Percentiles rank a stretch among this genome's conserved stretches.
phyloP scores from a whole-genome alignment of 805 yeast genomes.

The Phaffomyces thermotolerans region DNA sequence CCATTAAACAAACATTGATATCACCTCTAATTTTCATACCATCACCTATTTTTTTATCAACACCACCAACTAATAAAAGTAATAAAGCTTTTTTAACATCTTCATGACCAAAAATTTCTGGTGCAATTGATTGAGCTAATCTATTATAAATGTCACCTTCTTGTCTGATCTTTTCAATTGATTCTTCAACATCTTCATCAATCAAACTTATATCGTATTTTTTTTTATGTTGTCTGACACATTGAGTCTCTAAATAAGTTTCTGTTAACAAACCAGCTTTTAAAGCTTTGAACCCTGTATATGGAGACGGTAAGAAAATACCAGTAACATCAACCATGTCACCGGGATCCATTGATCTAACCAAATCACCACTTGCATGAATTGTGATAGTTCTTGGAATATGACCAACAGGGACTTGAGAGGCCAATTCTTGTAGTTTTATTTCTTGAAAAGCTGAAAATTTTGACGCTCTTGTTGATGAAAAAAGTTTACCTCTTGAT shows the following conservation, averaged over 20 bases:
- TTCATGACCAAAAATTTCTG: conserved; percentile 90
- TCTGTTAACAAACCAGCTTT: conserved; percentile 92
- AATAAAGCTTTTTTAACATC: conserved; percentile 91
- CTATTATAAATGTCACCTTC: conserved; percentile 72
- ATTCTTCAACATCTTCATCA: conserved; percentile 46
- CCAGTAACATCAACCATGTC: conserved; percentile 93
- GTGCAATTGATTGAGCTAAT: conserved; percentile 87
- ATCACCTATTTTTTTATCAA: conserved; percentile 88
- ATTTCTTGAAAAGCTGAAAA: conserved; percentile 94
- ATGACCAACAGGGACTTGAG: conserved; percentile 97
- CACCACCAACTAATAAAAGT: conserved; percentile 87
- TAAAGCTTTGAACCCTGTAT: conserved; percentile 90
- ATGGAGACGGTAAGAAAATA: conserved; percentile 87
- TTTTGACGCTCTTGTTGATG: conserved; percentile 93
- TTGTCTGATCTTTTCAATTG: conserved; percentile 46
- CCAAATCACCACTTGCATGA: conserved; percentile 89
- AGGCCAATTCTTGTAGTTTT: conserved; percentile 86
- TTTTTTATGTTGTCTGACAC: conserved; percentile 79
- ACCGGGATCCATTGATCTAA: conserved; percentile 85
- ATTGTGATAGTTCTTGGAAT: conserved; percentile 84
- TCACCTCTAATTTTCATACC: conserved; percentile 98
- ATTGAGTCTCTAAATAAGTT: conserved; percentile 85
- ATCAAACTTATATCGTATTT: conserved; percentile 65
- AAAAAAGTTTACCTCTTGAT: conserved; percentile 80
- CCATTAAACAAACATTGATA: conserved; percentile 92